phyloP scores from a whole-genome alignment of 1,284 basidiomycete species.

The Microbotryum violaceum region DNA sequence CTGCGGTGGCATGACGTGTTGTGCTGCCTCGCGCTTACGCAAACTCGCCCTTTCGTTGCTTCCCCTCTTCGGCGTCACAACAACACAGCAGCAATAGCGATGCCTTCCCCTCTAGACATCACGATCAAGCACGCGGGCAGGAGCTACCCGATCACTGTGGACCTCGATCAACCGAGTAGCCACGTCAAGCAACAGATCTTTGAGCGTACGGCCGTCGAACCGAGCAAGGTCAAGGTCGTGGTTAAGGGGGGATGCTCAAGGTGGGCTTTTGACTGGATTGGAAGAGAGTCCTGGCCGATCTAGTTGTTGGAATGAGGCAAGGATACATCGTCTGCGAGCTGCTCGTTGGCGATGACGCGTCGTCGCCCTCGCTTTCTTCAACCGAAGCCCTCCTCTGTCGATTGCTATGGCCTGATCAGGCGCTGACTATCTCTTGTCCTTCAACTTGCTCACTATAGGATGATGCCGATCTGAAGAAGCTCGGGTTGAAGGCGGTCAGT shows the following conservation, averaged over 20 bases:
- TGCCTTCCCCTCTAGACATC: conserved; percentile 38
- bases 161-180: conserved; percentile 39
- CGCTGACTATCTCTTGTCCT: background rate
- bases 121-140: conserved; percentile 89
- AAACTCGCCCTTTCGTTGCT: too few species aligned
- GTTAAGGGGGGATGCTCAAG: conserved; percentile 90
- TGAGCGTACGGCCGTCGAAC: conserved; percentile 14
- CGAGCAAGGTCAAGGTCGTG: conserved; percentile 94
- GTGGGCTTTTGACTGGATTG: conserved; percentile 40
- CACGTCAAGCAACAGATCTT: conserved; percentile 32
- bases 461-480: conserved; percentile 73
- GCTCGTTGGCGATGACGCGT: too few species aligned
- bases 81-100: too few species aligned
- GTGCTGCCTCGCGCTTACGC: too few species aligned
- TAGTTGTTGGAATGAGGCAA: background rate
- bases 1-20: too few species aligned
- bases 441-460: conserved; percentile 50
- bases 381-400: too few species aligned
- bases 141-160: conserved; percentile 46
- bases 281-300: too few species aligned
- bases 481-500: conserved; percentile 67
- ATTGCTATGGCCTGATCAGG: background rate
- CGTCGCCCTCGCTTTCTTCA: too few species aligned
- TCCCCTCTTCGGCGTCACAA: too few species aligned
- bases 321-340: too few species aligned